Conservation (phyloP, 2,329 filamentous ascomycete species). For the Colletotrichum horii region DNA sequence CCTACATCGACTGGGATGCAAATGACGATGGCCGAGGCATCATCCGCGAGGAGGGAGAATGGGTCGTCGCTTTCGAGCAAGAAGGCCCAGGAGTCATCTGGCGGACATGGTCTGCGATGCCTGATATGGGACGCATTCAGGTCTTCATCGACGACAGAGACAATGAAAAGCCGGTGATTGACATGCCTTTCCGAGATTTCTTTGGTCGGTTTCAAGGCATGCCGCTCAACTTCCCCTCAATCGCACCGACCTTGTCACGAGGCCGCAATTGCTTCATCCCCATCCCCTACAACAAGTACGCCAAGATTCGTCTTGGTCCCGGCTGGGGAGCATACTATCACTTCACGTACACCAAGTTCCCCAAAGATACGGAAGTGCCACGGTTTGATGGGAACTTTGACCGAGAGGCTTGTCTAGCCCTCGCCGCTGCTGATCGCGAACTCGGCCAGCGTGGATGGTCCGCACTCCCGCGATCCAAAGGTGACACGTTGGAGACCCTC, state of each 20-base stretch:
- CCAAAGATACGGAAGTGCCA: not conserved
- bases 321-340: conserved; percentile 16
- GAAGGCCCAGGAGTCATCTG: conserved; percentile 15
- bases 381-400: conserved; percentile 8
- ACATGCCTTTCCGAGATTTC: conserved; percentile 10
- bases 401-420: conserved; percentile 6
- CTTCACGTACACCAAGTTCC: conserved; percentile 13
- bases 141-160: conserved; percentile 8
- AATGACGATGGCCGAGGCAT: conserved; percentile 13
- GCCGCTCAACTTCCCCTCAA: conserved; percentile 14
- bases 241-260: conserved; percentile 5
- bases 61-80: conserved; percentile 16
- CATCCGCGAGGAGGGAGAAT: conserved; percentile 11
- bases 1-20: conserved; percentile 19
- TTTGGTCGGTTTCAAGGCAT: conserved; percentile 17
- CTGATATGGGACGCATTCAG: conserved; percentile 3
- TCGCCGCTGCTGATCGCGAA: conserved; percentile 9
- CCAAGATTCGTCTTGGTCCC: conserved; percentile 6
- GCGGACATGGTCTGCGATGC: conserved; percentile 17
- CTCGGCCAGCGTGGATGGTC: conserved; percentile 12
- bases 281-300: conserved; percentile 15
- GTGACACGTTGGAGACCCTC: conserved; percentile 8
- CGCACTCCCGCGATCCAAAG: conserved; percentile 1
- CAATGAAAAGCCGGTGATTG: not conserved
- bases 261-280: conserved; percentile 17